Percentiles rank a stretch among this genome's conserved stretches.
phyloP scores from a whole-genome alignment of 345 rosid species.

The Eucalyptus victrix region DNA sequence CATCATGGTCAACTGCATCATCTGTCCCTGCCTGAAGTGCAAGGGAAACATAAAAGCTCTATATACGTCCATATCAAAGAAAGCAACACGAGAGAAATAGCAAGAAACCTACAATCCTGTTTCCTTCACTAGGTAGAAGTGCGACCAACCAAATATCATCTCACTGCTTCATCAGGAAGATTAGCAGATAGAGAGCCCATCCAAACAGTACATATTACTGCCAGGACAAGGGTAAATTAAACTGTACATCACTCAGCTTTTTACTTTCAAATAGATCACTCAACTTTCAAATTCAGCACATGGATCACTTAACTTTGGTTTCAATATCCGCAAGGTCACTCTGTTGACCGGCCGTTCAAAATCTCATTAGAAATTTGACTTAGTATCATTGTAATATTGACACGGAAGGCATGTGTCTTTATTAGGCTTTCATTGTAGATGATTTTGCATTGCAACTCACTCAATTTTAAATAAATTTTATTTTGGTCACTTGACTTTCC shows the following conservation, averaged over 20 bases:
- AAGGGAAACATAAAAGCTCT: neutral
- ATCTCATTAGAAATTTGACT: neutral
- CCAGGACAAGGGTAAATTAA: neutral
- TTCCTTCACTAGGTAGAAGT: neutral
- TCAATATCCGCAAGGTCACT: neutral
- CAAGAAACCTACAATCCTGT: neutral
- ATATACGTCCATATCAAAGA: neutral
- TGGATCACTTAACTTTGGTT: neutral
- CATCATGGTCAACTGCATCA: neutral
- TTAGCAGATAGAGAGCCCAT: neutral
- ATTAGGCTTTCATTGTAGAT: neutral
- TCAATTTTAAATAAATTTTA: neutral
- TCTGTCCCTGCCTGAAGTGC: neutral
- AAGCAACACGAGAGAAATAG: neutral
- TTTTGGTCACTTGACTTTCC: neutral
- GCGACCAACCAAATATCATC: neutral
- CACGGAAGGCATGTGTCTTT: neutral
- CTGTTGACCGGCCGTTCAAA: neutral
- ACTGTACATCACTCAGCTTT: too few relatives aligned
- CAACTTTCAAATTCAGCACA: neutral
- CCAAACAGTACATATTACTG: neutral
- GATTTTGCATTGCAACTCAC: neutral
- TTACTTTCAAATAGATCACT: too few relatives aligned
- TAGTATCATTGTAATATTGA: neutral
- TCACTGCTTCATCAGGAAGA: neutral